Percentiles rank a stretch among this genome's conserved stretches.
These are phyloP conservation scores for Vitis amurensis DNA, from an alignment of 164 flowering plant species.

Conservation along the genomic window DNA sequence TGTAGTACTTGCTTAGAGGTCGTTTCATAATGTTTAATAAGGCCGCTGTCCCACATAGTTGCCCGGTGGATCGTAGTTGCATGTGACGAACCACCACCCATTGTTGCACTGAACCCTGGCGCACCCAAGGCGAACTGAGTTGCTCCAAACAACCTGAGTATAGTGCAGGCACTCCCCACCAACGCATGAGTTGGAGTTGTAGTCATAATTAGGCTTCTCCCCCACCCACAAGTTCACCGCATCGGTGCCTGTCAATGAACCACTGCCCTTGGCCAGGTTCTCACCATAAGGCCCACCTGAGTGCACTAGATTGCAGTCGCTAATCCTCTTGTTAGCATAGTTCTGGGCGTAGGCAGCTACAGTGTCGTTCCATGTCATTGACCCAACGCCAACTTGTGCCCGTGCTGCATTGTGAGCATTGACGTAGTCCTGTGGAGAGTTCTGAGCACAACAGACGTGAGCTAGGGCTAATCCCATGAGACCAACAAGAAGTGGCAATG, in stretches of 20 bases:
- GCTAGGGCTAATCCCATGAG: conserved; percentile 12
- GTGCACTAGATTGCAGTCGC: conserved; percentile 23
- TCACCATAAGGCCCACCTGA: conserved; percentile 42
- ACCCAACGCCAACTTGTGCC: conserved; percentile 33
- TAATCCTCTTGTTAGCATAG: conserved; percentile 12
- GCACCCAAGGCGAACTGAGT: conserved; percentile 34
- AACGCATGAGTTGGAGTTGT: conserved; percentile 25
- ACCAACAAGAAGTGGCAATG: too few relatives aligned
- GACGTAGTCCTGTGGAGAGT: conserved; percentile 27
- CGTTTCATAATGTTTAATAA: background rate
- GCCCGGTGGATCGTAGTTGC: conserved; percentile 46
- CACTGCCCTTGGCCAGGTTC: conserved; percentile 27
- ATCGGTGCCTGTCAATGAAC: conserved; percentile 11
- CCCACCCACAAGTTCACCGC: conserved; percentile 31
- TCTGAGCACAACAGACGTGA: conserved; percentile 17
- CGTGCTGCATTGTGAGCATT: conserved; percentile 48
- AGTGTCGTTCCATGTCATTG: conserved; percentile 29
- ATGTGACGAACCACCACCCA: conserved; percentile 27
- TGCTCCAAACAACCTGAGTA: conserved; percentile 44
- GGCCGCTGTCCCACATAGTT: conserved; percentile 21
- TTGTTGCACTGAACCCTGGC: conserved; percentile 34
- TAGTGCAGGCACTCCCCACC: conserved; percentile 45
- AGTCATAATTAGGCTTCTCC: conserved; percentile 29
- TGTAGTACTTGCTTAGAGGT: too few relatives aligned
- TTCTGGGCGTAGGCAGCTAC: conserved; percentile 26